Conservation (phyloP, 768 basidiomycete genomes). For the Hericium coralloides region DNA sequence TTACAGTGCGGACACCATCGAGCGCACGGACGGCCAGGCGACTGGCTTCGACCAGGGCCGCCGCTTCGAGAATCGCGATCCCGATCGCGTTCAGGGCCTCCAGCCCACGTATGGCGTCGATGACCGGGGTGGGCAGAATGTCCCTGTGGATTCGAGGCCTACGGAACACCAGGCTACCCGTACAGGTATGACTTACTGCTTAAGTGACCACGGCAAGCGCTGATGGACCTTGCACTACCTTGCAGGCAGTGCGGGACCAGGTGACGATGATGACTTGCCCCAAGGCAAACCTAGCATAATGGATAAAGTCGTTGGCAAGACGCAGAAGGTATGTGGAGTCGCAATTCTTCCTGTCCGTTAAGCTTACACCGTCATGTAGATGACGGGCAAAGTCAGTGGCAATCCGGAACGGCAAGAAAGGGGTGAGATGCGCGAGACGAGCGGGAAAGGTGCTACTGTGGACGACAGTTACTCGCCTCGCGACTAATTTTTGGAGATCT, state of each 20-base stretch:
- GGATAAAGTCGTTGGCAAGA: constrained; percentile 53
- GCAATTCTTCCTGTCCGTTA: neutral
- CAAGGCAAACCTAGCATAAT: constrained; percentile 32
- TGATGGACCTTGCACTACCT: too few species aligned
- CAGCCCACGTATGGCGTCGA: neutral
- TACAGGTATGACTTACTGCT: constrained; percentile 16
- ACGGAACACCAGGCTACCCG: neutral
- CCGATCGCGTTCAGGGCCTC: neutral
- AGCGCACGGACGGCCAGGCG: constrained; percentile 19
- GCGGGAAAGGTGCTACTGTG: constrained; percentile 37
- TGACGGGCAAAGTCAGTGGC: constrained; percentile 38
- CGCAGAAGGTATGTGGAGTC: constrained; percentile 35
- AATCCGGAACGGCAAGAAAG: constrained; percentile 46
- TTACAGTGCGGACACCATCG: constrained; percentile 32
- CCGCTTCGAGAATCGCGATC: neutral
- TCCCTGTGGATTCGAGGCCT: neutral
- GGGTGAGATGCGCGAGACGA: constrained; percentile 46
- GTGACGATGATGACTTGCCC: constrained; percentile 23
- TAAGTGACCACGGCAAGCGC: constrained; percentile 23
- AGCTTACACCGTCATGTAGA: constrained; percentile 19
- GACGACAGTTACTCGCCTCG: constrained; percentile 34
- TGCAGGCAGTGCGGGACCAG: too few species aligned
- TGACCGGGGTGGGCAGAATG: too few species aligned
- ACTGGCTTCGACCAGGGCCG: constrained; percentile 6
- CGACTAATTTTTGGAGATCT: constrained; percentile 21